Evolutionary conservation across 352 stramenopile species (phyloP), one percentile per base, ranked within the genome.

Genomic region (Pythium plurisporium): DNA sequence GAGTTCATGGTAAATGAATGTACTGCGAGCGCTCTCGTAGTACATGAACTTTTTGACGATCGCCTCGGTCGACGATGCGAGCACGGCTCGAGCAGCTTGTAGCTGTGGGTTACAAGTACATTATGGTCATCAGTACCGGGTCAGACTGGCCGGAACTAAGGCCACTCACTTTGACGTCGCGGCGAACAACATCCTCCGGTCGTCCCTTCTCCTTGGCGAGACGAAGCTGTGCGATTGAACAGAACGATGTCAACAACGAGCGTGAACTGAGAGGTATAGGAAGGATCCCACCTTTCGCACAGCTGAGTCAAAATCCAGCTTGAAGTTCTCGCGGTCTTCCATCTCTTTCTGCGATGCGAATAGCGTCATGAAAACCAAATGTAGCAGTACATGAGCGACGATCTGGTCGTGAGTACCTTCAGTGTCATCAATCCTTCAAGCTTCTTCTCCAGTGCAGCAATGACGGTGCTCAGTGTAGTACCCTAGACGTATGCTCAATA

Each of bases 261-360:
- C n/a, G n/a, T n/a, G n/a, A n/a, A n/a, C n/a, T n/a, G n/a, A n/a
- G n/a, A n/a, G n/a, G n/a, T n/a, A n/a, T n/a, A n/a, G n/a, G n/a
- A n/a, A n/a, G n/a, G 17, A 15, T 27, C 36, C 2, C 46, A 69
- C 65, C 41, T 74, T 74, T 11, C 67, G 62, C 9, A 69, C 61
- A 15, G 67, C 67, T 6, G 67, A 74, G 40, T 74, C 67, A 41
- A 71, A 74, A 30, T 74, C 67, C 11, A 74, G 63, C 43, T 71
- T 74, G 9, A 70, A 53, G 36, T 71, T 70, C 59, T 74, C 62
- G 1, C 63, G 67, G 19, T 67, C 50, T 9, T 71, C 63, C 57
- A 74, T 64, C 50, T 74, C 67, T 66, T 71, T 71, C 67, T 73
- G 43, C 19, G 29, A 8, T 20, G 22, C 14, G 2, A 43, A n/a